Conservation (phyloP, 306 rosid species). For the Calophaca sinica region DNA sequence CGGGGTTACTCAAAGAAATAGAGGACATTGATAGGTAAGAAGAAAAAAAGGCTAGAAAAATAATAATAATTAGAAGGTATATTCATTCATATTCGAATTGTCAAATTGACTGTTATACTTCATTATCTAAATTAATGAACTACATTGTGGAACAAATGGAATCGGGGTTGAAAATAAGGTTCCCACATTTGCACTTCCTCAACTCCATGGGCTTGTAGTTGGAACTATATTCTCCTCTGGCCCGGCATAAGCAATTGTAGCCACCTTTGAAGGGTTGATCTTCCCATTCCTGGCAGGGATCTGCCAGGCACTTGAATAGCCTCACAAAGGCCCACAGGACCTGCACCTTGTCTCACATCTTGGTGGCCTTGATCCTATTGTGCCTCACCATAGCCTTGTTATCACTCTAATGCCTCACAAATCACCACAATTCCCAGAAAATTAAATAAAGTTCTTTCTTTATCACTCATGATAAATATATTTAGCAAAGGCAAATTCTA, state of each 20-base stretch:
- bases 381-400: constrained; percentile 59
- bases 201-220: constrained; percentile 96
- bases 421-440: no score
- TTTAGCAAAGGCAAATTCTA: no score
- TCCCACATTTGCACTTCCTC: constrained; percentile 99
- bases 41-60: neutral
- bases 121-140: neutral
- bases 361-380: constrained; percentile 92
- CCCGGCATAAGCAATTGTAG: constrained; percentile 53
- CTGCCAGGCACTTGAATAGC: constrained; percentile 61
- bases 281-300: constrained; percentile 58
- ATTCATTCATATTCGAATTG: constrained; percentile 47
- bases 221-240: constrained; percentile 65
- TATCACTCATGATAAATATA: no score
- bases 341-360: constrained; percentile 84
- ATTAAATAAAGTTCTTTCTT: no score
- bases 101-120: constrained; percentile 38
- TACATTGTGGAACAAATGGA: constrained; percentile 2
- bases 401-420: no score
- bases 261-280: constrained; percentile 52
- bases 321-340: constrained; percentile 76
- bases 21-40: neutral
- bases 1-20: no score
- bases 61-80: constrained; percentile 15
- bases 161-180: constrained; percentile 76